These are phyloP conservation scores for Aspergillus heteromorphus DNA, from an alignment of 495 filamentous ascomycete species.

Conservation along the genomic window DNA sequence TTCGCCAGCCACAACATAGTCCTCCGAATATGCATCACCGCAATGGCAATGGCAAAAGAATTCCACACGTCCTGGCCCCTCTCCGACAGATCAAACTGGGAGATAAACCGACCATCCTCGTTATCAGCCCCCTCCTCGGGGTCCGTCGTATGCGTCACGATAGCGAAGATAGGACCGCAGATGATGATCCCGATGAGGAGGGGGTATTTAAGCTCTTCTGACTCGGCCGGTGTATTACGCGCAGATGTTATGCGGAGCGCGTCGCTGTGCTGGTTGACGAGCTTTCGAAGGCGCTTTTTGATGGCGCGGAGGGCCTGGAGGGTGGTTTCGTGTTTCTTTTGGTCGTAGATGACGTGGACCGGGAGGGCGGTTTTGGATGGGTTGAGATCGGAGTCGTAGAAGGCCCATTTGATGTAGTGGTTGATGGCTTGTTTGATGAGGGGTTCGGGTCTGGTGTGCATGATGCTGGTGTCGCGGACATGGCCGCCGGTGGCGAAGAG, in stretches of 20 bases:
- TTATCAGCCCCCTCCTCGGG: constrained; percentile 12
- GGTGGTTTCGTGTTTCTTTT: constrained; percentile 23
- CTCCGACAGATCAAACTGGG: constrained; percentile 36
- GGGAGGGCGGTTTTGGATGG: constrained; percentile 17
- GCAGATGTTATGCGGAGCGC: neutral
- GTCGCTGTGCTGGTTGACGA: constrained; percentile 23
- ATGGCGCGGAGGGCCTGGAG: constrained; percentile 25
- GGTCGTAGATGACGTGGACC: constrained; percentile 30
- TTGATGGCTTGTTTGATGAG: constrained; percentile 30
- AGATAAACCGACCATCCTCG: constrained; percentile 24
- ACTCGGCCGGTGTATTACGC: no score
- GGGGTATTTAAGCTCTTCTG: constrained; percentile 8
- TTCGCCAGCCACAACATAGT: constrained; percentile 29
- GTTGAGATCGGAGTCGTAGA: constrained; percentile 30
- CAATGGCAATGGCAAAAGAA: constrained; percentile 39
- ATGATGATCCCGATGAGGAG: constrained; percentile 38
- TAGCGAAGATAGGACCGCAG: constrained; percentile 36
- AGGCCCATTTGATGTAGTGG: constrained; percentile 40
- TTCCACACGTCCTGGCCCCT: constrained; percentile 44
- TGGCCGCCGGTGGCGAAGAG: constrained; percentile 37
- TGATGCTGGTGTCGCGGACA: constrained; percentile 32
- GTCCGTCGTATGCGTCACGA: constrained; percentile 34
- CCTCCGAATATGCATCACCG: constrained; percentile 32
- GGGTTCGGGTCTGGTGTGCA: constrained; percentile 20
- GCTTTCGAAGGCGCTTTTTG: constrained; percentile 24